Evolutionary conservation across 345 rosid species (phyloP).

Genomic region (Eucalyptus virginea): DNA sequence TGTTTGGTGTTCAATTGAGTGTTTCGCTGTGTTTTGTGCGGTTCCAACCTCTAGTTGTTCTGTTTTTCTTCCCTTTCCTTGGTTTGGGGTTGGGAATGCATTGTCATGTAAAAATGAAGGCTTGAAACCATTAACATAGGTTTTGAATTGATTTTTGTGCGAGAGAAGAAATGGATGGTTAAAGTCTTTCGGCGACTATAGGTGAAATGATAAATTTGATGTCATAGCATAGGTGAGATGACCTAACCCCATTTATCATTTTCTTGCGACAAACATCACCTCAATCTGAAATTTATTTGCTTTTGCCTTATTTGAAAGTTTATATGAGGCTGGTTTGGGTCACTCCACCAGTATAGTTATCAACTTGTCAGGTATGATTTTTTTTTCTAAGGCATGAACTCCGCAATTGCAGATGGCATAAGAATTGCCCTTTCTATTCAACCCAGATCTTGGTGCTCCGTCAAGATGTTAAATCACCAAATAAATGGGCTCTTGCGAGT

Average conservation of each 20-base stretch:
- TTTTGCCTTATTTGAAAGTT: neutral
- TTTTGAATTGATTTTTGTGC: neutral
- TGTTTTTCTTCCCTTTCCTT: neutral
- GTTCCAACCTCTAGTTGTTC: neutral
- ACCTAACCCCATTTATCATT: neutral
- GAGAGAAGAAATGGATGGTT: neutral
- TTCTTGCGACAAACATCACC: neutral
- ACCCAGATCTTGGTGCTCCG: slow-evolving; percentile 20
- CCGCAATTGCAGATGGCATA: slow-evolving; percentile 27
- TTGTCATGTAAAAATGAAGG: neutral
- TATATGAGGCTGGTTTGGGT: neutral
- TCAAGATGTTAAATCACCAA: slow-evolving; percentile 29
- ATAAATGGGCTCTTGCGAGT: slow-evolving; percentile 30
- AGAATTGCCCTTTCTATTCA: slow-evolving; percentile 15
- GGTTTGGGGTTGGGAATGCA: neutral
- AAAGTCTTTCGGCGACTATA: neutral
- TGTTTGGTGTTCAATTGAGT: neutral
- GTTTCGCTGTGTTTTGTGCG: neutral
- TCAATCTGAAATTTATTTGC: neutral
- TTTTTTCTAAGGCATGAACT: neutral
- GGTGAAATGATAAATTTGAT: neutral
- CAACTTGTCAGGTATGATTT: neutral
- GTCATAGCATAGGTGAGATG: neutral
- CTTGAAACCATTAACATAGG: neutral
- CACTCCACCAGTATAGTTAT: neutral